phyloP scores from a whole-genome alignment of 2,329 filamentous ascomycete species.

The Scedosporium apiospermum region DNA sequence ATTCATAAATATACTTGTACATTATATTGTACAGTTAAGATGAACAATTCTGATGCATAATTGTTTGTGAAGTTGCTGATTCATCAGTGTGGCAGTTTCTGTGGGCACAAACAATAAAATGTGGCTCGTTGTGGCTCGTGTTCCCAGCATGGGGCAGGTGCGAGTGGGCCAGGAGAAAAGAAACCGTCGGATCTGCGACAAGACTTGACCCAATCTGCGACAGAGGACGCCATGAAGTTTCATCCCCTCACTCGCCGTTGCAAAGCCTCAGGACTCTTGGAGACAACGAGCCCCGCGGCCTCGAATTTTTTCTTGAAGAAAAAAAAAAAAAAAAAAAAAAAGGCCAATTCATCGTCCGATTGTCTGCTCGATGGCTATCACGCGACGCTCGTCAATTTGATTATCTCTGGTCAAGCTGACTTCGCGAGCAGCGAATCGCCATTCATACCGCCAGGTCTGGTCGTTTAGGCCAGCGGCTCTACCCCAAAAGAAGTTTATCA shows the following conservation, averaged over 20 bases:
- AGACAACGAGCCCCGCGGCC: background rate
- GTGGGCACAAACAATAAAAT: background rate
- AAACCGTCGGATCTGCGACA: background rate
- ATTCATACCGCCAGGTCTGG: background rate
- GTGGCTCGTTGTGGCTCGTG: background rate
- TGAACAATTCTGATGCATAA: too few relatives aligned
- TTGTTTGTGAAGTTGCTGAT: too few relatives aligned
- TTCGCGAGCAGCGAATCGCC: background rate
- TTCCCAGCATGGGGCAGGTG: background rate
- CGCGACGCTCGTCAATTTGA: background rate
- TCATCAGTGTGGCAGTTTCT: too few relatives aligned
- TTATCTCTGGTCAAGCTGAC: too few relatives aligned
- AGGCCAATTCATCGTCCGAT: background rate
- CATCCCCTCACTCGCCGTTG: background rate
- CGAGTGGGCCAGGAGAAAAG: background rate
- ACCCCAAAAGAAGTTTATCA: background rate
- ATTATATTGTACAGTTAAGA: too few relatives aligned
- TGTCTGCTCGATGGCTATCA: background rate
- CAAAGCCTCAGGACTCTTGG: background rate
- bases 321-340: too few relatives aligned
- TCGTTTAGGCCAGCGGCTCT: background rate
- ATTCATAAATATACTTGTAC: too few relatives aligned
- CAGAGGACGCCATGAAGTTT: background rate
- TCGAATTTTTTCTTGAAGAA: background rate
- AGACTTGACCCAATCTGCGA: background rate